A percentile compares a stretch with the other conserved stretches of the same genome.
Conservation (phyloP, 805 yeast genomes). For the Yamadazyma tumulicola region DNA sequence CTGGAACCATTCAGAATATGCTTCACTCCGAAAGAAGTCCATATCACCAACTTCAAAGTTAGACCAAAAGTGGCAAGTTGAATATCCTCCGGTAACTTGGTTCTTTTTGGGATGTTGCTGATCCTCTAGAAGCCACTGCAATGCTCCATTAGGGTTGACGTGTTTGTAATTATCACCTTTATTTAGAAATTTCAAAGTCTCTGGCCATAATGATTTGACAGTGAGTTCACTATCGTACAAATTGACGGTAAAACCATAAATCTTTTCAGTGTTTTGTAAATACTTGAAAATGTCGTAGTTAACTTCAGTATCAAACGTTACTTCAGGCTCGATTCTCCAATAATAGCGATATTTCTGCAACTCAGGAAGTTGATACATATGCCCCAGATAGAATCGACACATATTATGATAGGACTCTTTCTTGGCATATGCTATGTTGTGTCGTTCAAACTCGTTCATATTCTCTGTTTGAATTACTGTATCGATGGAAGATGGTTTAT, state of each 20-base stretch:
- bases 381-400: constrained; percentile 75
- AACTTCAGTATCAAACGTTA: constrained; percentile 62
- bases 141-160: constrained; percentile 46
- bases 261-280: constrained; percentile 61
- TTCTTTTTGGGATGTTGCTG: constrained; percentile 48
- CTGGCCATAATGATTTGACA: constrained; percentile 63
- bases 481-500: constrained; percentile 57
- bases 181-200: constrained; percentile 57
- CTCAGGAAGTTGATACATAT: constrained; percentile 61
- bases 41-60: constrained; percentile 83
- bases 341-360: constrained; percentile 62
- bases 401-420: constrained; percentile 70
- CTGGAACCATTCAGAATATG: constrained; percentile 63
- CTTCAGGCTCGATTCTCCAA: constrained; percentile 81
- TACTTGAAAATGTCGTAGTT: constrained; percentile 77
- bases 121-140: constrained; percentile 50
- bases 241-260: constrained; percentile 70
- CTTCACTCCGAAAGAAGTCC: constrained; percentile 72
- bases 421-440: constrained; percentile 59
- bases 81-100: constrained; percentile 43
- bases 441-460: constrained; percentile 34
- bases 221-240: constrained; percentile 70
- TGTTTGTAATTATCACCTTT: constrained; percentile 56
- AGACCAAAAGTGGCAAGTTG: constrained; percentile 88
- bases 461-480: constrained; percentile 35